A percentile compares a stretch with the other conserved stretches of the same genome.
Evolutionary conservation across 2,329 filamentous ascomycete genomes (phyloP).

Genomic region (Botryotinia convoluta): DNA sequence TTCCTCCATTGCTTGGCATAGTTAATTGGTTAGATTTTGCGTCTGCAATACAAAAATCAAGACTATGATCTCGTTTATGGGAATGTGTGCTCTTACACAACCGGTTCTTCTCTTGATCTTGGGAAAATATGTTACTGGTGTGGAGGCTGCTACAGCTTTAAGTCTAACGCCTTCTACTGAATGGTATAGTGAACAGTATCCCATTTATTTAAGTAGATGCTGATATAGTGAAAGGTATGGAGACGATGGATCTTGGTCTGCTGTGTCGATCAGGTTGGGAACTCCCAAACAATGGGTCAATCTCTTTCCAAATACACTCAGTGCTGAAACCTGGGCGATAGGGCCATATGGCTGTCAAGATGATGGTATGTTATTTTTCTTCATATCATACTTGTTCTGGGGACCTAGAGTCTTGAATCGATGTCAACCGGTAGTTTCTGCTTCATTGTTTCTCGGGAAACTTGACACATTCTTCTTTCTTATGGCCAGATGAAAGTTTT

Average conservation of each 20-base stretch:
- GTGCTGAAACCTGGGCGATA: slow-evolving; percentile 71
- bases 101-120: background rate
- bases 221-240: slow-evolving; percentile 49
- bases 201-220: background rate
- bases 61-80: background rate
- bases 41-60: no score
- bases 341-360: slow-evolving; percentile 53
- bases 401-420: background rate
- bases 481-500: background rate
- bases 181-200: slow-evolving; percentile 26
- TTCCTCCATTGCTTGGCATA: background rate
- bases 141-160: slow-evolving; percentile 24
- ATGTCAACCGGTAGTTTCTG: background rate
- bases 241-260: slow-evolving; percentile 70
- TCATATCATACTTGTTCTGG: background rate
- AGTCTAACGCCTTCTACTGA: slow-evolving; percentile 34
- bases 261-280: slow-evolving; percentile 60
- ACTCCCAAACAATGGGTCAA: slow-evolving; percentile 52
- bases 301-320: slow-evolving; percentile 62
- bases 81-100: background rate
- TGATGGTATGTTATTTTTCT: slow-evolving; percentile 22
- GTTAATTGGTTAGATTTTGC: background rate
- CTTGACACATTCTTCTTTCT: background rate
- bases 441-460: background rate
- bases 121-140: background rate